Base-by-base conservation (phyloP, 75 land plant genomes). In the Larix kaempferi region DNA sequence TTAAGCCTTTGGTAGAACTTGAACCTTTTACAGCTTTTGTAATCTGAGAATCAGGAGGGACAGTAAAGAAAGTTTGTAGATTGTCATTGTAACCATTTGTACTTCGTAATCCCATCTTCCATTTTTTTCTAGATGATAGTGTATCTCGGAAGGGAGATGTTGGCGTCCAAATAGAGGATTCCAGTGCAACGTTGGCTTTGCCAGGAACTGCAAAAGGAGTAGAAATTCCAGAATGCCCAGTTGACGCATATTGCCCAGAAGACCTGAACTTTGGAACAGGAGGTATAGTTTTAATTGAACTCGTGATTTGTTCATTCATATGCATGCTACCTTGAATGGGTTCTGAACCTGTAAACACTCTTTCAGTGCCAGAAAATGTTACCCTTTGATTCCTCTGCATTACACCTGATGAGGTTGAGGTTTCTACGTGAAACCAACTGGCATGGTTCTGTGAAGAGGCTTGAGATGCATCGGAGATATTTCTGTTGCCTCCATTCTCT, bases 201-300 rank as follows among this genome's bases (percentile, higher is more conserved):
- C 49, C 23, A 0, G 72, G 54, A 22, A 69, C 72, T n/a, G 14
- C 41, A 22, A 41, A 69, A 41, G 52, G n/a, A 49, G 49, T 69
- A 39, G 72, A 41, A 21, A 44, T 35, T 69, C 49, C 72, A 41
- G 72, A 41, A 23, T 41, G 25, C 25, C 52, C 54, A 41, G 37
- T 69, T 69, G 72, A 41, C 52, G 39, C 72, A n/a, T 21, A 41
- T 10, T 49, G 12, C 37, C 49, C 11, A 44, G n/a, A n/a, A 69
- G 44, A 35, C 37, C 72, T 41, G 23, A 69, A 69, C 72, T 69
- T 69, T 10, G 72, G 72, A 69, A 41, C 72, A 39, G 72, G 72
- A 69, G 72, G 72, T 69, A 39, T 39, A n/a, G 72, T 7, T 6
- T 41, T 69, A 37, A 37, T 69, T 37, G 52, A 69, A 19, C 23